Base-by-base conservation (phyloP, 305 asterid species). In the Solanum hybrid region DNA sequence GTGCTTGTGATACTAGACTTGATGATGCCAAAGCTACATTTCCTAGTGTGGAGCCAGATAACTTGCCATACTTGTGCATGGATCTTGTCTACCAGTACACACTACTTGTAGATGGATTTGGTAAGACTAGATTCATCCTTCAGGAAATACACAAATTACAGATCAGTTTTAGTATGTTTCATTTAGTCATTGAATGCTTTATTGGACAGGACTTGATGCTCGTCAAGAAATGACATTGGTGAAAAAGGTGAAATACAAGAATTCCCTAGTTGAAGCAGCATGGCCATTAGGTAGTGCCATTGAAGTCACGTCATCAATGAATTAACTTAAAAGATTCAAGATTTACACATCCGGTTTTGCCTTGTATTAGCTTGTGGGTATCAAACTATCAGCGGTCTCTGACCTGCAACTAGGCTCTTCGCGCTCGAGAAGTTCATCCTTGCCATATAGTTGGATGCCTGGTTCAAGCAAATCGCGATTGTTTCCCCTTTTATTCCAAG, bases 201-300 rank as follows among this genome's bases (percentile, higher is more conserved):
- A 64, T 81, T 76, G 46, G 14, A 35, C 92, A 95, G 96, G 95
- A 28, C 88, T 94, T 69, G 87, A 92, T 78, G 94, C 95, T 1
- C 57, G 40, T 80, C 92, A 94, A 89, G 91, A 93, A 84, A 90
- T 95, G 35, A 94, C 93, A 1, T 92, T 95, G 93, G 92, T 96
- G 91, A 93, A 92, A 57, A 91, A 92, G 57, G 92, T 95, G 8
- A 90, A 92, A 26, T 95, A 96, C 92, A 92, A 92, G 78, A 94
- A 92, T 73, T 91, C 95, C 6, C 80, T 89, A 51, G 90, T 95
- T 1, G 96, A 92, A 82, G 97, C 96, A 13, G 98, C 98, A 2
- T 96, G 98, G 98, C 97, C 98, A 14, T 92, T 96, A 16, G 98
- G 98, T 18, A 94, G 95, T 89, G 98, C 96, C 7, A 93, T 96